A percentile compares a stretch with the other conserved stretches of the same genome.
Evolutionary conservation across 352 stramenopile species (phyloP).

Genomic region (Phytophthora cactorum): DNA sequence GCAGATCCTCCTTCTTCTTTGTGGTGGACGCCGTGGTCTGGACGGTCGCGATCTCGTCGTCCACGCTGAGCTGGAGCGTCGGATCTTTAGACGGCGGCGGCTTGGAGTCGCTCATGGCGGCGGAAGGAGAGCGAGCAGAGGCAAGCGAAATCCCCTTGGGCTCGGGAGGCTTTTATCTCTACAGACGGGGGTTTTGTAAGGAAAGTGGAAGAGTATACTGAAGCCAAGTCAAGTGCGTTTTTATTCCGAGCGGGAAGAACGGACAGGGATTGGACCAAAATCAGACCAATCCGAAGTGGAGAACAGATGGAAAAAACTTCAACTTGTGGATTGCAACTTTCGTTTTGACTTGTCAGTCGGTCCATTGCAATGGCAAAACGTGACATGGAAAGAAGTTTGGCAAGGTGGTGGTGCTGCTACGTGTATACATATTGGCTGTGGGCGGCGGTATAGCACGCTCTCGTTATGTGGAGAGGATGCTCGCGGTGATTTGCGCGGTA

Average conservation of each 20-base stretch:
- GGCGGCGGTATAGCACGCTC: background rate
- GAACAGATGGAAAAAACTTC: conserved; percentile 24
- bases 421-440: background rate
- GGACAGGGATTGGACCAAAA: conserved; percentile 27
- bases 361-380: background rate
- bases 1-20: conserved; percentile 82
- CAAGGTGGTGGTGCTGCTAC: background rate
- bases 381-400: background rate
- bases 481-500: background rate
- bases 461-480: background rate
- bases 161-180: conserved; percentile 11
- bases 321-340: conserved; percentile 13
- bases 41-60: conserved; percentile 49
- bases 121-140: background rate
- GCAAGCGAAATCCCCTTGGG: background rate
- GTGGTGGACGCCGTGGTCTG: conserved; percentile 50
- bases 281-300: conserved; percentile 12
- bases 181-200: conserved; percentile 5
- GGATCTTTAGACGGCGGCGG: conserved; percentile 22
- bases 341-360: background rate
- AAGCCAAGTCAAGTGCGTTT: conserved; percentile 30
- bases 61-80: conserved; percentile 28
- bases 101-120: conserved; percentile 39
- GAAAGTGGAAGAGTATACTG: conserved; percentile 14
- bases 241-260: conserved; percentile 12